Base-by-base conservation (phyloP, 1,139 yeast species). In the Saccharomyces hybrid region DNA sequence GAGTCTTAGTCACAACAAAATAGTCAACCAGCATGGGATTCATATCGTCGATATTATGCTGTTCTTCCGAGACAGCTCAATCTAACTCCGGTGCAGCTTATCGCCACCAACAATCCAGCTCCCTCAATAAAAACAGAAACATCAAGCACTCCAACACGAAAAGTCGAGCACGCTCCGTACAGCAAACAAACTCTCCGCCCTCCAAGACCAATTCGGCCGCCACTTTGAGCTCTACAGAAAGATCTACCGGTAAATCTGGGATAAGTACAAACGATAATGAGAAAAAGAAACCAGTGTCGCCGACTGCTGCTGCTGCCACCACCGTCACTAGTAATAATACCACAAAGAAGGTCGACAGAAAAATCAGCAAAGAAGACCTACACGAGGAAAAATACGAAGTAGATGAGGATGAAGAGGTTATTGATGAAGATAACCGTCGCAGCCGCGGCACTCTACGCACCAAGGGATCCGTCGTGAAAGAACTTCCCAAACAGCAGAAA, bases 21-120 rank as follows among this genome's bases (percentile, higher is more conserved):
- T 38, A 38, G 24, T 24, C 11, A 19, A 19, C 24, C 16, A 34
- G 14, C n/a, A 47, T 54, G 56, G 53, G 53, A 28, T 34, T 54
- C 29, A 49, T 54, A 21, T 54, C 54, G 24, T 52, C 56, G 9
- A 31, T 54, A 12, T 34, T 54, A 19, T 54, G 56, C 46, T 54
- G 56, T 47, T 31, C 47, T 26, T 54, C 50, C 42, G 49, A 52
- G 31, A 16, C 16, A 11, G 46, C 16, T 11, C 48, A 46, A 46
- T 46, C 48, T 7, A 28, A 14, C 16, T 26, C 48, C 48, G 12
- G 24, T 26, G 14, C 31, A n/a, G 31, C 48, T 28, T 26, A 46
- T 46, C 29, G 48, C 31, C 29, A 46, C 9, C 48, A 16, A 26
- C 19, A 46, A n/a, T 9, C 19, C 21, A 46, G 31, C 12, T 26